Base-by-base conservation (phyloP, 179 eudicot species). In the Beta corolliflora region DNA sequence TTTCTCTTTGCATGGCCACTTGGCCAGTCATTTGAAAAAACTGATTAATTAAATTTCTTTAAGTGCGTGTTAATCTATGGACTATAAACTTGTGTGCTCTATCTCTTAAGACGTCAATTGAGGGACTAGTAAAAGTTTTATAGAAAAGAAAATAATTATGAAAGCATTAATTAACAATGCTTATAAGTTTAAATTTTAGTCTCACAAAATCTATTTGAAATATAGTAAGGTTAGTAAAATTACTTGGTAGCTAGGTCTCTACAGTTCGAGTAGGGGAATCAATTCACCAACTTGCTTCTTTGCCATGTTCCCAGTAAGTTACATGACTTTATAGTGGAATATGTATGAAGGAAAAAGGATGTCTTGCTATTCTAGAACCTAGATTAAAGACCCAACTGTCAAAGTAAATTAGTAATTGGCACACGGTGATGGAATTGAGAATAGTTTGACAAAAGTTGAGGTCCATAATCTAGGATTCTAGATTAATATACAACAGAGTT, bases 311-410 rank as follows among this genome's bases (percentile, higher is more conserved):
- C 18, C 16, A 19, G 10, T 19, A 4, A 50, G 21, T 7, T n/a
- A 23, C 6, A 61, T 23, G 66, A 9, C 66, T 61, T 64, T 64
- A 8, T 36, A 36, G 69, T 11, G 16, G 69, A 29, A 64, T 25
- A 9, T 64, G 41, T 25, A 0, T 25, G 29, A 64, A 14, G 4
- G 25, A 36, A 23, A 14, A 64, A 14, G 12, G 14, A 45, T 70
- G 73, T 71, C 48, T 15, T 79, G 45, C 5, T 79, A 7, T 79
- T 79, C 81, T 79, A 79, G 81, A 79, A 70, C 46, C 19, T 79
- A 48, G 21, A 48, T 68, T 52, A 19, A 45, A 1, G 46, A 66
- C 71, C 71, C 2, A 31, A 15, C 21, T 3, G 41, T 72, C 76
- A 13, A 72, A n/a, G n/a, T n/a, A n/a, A n/a, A n/a, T n/a, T n/a